Conservation (phyloP, 352 stramenopile species). For the Pythium rishiriense region DNA sequence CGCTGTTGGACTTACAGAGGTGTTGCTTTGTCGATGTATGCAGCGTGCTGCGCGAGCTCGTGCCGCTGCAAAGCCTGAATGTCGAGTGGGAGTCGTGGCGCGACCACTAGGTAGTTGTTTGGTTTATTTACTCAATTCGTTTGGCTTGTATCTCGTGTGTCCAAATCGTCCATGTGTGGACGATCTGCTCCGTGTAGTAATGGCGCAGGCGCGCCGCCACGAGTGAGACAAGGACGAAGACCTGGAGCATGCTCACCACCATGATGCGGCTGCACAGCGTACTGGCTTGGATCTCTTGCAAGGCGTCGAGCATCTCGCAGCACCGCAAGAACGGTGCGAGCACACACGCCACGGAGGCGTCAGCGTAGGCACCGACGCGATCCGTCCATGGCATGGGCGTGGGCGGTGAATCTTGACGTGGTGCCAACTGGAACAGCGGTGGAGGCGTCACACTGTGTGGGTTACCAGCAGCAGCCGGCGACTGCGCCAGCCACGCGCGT, state of each 20-base stretch:
- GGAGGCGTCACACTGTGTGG: too few relatives aligned
- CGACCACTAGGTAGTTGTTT: conserved; percentile 49
- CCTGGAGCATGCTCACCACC: conserved; percentile 42
- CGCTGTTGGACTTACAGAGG: not conserved
- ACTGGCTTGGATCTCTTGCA: conserved; percentile 24
- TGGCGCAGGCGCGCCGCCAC: not conserved
- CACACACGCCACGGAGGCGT: conserved; percentile 35
- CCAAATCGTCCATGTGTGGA: not conserved
- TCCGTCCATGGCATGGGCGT: conserved; percentile 1
- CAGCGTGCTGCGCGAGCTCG: conserved; percentile 74
- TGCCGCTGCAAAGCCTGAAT: conserved; percentile 77
- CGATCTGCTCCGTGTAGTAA: not conserved
- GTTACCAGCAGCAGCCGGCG: not conserved
- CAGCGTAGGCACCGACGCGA: conserved; percentile 4
- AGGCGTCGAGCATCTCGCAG: conserved; percentile 39
- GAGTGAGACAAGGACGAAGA: conserved; percentile 11
- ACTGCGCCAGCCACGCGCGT: conserved; percentile 6
- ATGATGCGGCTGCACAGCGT: conserved; percentile 43
- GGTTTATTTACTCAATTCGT: not conserved
- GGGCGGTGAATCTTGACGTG: not conserved
- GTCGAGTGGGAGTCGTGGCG: conserved; percentile 83
- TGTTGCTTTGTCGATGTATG: not conserved
- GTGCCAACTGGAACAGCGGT: too few relatives aligned
- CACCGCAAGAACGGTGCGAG: conserved; percentile 48
- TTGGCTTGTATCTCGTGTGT: not conserved